Evolutionary conservation across 208 protist genomes (phyloP).

Genomic region (Acanthamoeba triangularis): DNA sequence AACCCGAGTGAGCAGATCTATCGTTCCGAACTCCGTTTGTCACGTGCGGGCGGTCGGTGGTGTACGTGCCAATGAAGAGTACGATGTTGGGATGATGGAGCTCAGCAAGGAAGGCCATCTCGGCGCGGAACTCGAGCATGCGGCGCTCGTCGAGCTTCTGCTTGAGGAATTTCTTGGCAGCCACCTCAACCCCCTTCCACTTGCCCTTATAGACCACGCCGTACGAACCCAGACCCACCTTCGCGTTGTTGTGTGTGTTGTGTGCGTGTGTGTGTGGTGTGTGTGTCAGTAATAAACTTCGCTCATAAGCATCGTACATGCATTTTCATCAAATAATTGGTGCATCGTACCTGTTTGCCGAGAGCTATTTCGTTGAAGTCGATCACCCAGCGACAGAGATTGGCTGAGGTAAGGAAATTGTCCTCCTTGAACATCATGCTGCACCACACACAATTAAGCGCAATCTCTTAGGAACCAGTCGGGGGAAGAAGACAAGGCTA

Average conservation of each 20-base stretch:
- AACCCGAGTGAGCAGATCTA: not conserved
- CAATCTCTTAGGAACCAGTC: not conserved
- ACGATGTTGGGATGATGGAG: constrained; percentile 43
- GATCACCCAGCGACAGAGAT: constrained; percentile 63
- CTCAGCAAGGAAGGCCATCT: constrained; percentile 26
- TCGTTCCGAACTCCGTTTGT: too few species aligned
- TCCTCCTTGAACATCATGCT: constrained; percentile 64
- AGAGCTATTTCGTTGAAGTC: constrained; percentile 63
- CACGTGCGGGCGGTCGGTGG: not conserved
- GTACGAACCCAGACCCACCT: not conserved
- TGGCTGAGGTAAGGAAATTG: constrained; percentile 62
- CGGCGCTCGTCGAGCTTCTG: constrained; percentile 37
- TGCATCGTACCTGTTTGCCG: constrained; percentile 39
- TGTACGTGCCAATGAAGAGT: constrained; percentile 16
- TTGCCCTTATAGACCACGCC: not conserved
- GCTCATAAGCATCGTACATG: too few species aligned
- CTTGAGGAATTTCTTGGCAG: not conserved
- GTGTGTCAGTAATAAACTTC: too few species aligned
- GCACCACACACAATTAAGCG: not conserved
- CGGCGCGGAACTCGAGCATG: constrained; percentile 47
- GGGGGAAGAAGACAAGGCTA: not conserved
- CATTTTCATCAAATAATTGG: too few species aligned
- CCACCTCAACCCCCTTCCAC: constrained; percentile 39
- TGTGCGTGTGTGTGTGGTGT: too few species aligned
- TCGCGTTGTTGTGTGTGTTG: too few species aligned